Evolutionary conservation across 345 rosid species (phyloP), one percentile per base, ranked within the genome.

Genomic region (Angophora floribunda): DNA sequence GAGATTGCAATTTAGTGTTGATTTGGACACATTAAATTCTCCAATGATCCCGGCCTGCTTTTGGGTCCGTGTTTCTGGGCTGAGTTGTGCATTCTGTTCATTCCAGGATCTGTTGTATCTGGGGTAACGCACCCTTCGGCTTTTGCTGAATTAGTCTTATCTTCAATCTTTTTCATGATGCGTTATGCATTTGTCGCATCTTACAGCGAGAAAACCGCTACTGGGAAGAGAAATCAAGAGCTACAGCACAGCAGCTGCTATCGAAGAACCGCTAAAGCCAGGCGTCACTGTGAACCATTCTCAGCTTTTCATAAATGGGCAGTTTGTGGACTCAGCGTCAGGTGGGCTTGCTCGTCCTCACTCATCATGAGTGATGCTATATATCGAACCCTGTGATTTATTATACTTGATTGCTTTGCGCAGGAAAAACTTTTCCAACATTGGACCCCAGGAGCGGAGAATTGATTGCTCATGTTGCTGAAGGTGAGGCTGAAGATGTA

Each of bases 361-460:
- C 26, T 75, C 61, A 36, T n/a, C 49, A 36, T 28, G 11, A 50
- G 63, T 32, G 63, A 59, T 47, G 78, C 65, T 28, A 11, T 44
- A 36, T 1, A 19, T 87, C 13, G 13, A 32, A 24, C 41, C 44
- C 53, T 41, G 9, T 57, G 86, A 57, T 16, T 28, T 47, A 85
- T 51, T 51, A 51, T 47, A 11, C 13, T 13, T 51, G 13, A 41
- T 86, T 86, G 24, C 32, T 75, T 28, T 28, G 61, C 86, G 13
- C 87, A 94, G 95, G 95, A 49, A 91, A 89, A 93, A 95, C 99
- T 30, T 98, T 98, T 85, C 95, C 98, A 28, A 97, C 99, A 22
- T 86, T 91, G 89, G 99, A 98, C 89, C 99, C 99, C 8, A 95
- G 99, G 80, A 95, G 97, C 16, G 99, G 98, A 49, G 96, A 97